Evolutionary conservation across 2,329 filamentous ascomycete genomes (phyloP).

Genomic region (Aspergillus candidus): DNA sequence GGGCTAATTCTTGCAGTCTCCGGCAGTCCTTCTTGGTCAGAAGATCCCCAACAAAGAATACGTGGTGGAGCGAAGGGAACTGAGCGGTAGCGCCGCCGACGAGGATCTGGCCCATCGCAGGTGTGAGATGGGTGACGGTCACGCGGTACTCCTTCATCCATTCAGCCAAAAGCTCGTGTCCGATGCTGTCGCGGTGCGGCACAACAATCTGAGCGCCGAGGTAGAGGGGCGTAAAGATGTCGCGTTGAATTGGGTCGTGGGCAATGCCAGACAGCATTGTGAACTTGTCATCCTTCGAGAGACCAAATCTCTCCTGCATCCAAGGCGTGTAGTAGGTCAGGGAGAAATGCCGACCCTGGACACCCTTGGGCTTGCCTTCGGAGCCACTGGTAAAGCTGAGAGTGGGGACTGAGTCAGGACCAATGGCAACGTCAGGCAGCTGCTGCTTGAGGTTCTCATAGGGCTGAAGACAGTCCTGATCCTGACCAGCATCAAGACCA

Average conservation of each 20-base stretch:
- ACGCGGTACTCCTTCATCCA: conserved; percentile 75
- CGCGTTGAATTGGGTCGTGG: conserved; percentile 52
- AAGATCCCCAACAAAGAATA: conserved; percentile 89
- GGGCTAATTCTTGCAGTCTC: conserved; percentile 66
- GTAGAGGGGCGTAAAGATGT: conserved; percentile 89
- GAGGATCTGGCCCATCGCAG: conserved; percentile 92
- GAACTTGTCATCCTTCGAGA: conserved; percentile 67
- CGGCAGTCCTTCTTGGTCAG: conserved; percentile 78
- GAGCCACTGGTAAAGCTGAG: conserved; percentile 66
- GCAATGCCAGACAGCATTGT: conserved; percentile 81
- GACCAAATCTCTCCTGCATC: conserved; percentile 80
- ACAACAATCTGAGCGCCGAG: conserved; percentile 73
- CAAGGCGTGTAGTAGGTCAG: conserved; percentile 83
- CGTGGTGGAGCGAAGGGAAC: conserved; percentile 70
- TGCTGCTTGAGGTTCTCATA: conserved; percentile 49
- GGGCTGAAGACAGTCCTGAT: conserved; percentile 51
- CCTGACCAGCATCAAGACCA: conserved; percentile 58
- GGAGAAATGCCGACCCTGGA: conserved; percentile 79
- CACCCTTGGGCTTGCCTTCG: conserved; percentile 79
- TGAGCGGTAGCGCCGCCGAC: conserved; percentile 73
- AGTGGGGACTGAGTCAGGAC: conserved; percentile 76
- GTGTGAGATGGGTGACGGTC: conserved; percentile 83
- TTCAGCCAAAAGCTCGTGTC: conserved; percentile 76
- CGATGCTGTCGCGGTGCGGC: conserved; percentile 75
- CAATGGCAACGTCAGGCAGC: conserved; percentile 67